These are phyloP conservation scores for Hygrophorus pudorinus DNA, from an alignment of 768 basidiomycete species.

Conservation along the genomic window DNA sequence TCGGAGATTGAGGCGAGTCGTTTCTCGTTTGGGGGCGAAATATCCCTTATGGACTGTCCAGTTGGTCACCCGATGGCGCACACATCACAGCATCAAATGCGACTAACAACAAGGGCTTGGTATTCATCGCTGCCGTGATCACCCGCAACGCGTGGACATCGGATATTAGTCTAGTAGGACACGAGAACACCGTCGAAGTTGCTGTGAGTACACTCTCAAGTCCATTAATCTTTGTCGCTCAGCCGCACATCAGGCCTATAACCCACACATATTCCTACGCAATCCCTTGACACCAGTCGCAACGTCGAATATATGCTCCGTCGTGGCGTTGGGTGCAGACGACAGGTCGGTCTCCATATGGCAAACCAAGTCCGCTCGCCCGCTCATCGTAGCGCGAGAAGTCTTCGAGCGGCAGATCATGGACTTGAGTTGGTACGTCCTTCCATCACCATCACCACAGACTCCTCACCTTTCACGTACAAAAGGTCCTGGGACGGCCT, in stretches of 20 bases:
- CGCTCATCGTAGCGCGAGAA: constrained; percentile 87
- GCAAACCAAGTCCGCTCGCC: constrained; percentile 88
- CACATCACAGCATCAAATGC: constrained; percentile 97
- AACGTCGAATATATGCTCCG: constrained; percentile 81
- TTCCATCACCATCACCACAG: neutral
- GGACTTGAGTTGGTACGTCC: constrained; percentile 84
- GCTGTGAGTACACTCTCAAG: constrained; percentile 38
- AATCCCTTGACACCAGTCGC: constrained; percentile 56
- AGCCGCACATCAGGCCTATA: constrained; percentile 56
- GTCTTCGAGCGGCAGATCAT: constrained; percentile 92
- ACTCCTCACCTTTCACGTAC: neutral
- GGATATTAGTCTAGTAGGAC: constrained; percentile 91
- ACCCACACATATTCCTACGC: constrained; percentile 88
- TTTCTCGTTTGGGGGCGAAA: neutral
- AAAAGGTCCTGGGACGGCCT: constrained; percentile 86
- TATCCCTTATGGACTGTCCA: constrained; percentile 18
- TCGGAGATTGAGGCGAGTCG: constrained; percentile 65
- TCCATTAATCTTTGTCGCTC: constrained; percentile 2
- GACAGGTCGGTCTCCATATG: constrained; percentile 92
- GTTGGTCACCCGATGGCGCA: constrained; percentile 99
- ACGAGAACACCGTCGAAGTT: constrained; percentile 95
- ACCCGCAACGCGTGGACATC: constrained; percentile 82
- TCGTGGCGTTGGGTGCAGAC: constrained; percentile 89
- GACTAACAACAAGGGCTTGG: constrained; percentile 91
- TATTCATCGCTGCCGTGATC: constrained; percentile 96